Percentiles rank a stretch among this genome's conserved stretches.
phyloP scores from a whole-genome alignment of 352 stramenopile genomes.

The Phytopythium vexans region DNA sequence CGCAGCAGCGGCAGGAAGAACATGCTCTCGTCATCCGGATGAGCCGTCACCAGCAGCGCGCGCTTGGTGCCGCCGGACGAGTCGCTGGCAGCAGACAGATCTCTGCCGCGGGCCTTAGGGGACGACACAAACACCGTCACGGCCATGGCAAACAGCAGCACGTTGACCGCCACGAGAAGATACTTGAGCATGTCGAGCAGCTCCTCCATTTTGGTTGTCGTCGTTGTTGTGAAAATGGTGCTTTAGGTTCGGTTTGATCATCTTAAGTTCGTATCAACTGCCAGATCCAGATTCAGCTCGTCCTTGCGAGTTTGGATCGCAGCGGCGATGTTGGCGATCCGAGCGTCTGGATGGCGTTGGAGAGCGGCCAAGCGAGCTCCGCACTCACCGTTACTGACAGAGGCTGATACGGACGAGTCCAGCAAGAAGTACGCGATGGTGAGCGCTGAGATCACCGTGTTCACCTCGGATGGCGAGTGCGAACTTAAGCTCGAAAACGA shows the following conservation, averaged over 20 bases:
- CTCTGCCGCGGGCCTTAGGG: background rate
- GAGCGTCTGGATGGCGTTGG: conserved; percentile 24
- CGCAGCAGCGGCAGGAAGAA: conserved; percentile 93
- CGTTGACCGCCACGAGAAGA: conserved; percentile 53
- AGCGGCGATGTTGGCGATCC: conserved; percentile 48
- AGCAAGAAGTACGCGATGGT: conserved; percentile 66
- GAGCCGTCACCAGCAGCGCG: conserved; percentile 89
- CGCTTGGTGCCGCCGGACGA: conserved; percentile 24
- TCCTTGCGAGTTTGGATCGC: conserved; percentile 39
- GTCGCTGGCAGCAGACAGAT: background rate
- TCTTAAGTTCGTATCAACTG: conserved; percentile 18
- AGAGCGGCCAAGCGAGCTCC: conserved; percentile 28
- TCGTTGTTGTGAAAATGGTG: conserved; percentile 8
- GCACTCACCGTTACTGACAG: conserved; percentile 35
- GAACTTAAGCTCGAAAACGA: no score
- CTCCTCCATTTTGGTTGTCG: conserved; percentile 28
- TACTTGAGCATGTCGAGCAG: conserved; percentile 58
- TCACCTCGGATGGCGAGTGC: conserved; percentile 20
- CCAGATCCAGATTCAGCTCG: no score
- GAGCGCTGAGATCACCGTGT: conserved; percentile 49
- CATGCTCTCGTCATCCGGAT: conserved; percentile 97
- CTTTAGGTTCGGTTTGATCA: conserved; percentile 11
- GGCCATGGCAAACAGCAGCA: conserved; percentile 51
- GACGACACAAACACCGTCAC: conserved; percentile 28
- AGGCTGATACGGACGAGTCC: conserved; percentile 45